A percentile compares a stretch with the other conserved stretches of the same genome.
Evolutionary conservation across 495 filamentous ascomycete genomes (phyloP).

Genomic region (Lophiotrema nucula): DNA sequence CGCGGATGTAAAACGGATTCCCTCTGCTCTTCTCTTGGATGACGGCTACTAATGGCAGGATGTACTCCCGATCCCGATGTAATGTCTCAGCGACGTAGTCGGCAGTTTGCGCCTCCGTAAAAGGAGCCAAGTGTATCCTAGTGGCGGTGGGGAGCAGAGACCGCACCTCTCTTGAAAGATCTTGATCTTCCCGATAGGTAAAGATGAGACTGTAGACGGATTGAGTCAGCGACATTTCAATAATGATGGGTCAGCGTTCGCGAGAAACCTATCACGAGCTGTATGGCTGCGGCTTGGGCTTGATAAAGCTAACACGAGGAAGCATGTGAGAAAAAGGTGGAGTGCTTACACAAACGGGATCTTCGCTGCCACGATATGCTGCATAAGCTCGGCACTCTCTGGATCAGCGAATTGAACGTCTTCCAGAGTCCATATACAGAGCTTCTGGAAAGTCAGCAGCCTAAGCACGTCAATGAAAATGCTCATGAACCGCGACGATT

Average conservation of each 20-base stretch:
- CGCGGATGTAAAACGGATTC: constrained; percentile 84
- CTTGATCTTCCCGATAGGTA: constrained; percentile 58
- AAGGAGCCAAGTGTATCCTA: constrained; percentile 62
- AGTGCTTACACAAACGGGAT: constrained; percentile 61
- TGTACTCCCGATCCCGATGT: constrained; percentile 57
- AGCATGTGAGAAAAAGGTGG: neutral
- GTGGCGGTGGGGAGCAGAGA: constrained; percentile 45
- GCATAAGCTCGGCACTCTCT: constrained; percentile 76
- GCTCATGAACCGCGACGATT: constrained; percentile 76
- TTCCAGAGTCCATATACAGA: constrained; percentile 81
- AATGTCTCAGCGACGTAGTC: constrained; percentile 76
- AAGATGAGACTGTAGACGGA: constrained; percentile 62
- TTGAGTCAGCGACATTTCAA: too few species aligned
- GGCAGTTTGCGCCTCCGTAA: constrained; percentile 71
- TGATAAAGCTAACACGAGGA: too few species aligned
- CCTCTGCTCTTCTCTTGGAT: constrained; percentile 79
- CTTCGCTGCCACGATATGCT: constrained; percentile 67
- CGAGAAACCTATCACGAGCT: too few species aligned
- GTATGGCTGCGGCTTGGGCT: too few species aligned
- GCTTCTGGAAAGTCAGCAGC: constrained; percentile 70
- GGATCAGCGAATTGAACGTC: constrained; percentile 86
- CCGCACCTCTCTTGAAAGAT: constrained; percentile 28
- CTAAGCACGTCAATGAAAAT: constrained; percentile 81
- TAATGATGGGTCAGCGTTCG: too few species aligned
- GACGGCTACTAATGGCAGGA: constrained; percentile 64